Conservation (phyloP, 257 asterid genomes). For the Lavandula angustifolia region DNA sequence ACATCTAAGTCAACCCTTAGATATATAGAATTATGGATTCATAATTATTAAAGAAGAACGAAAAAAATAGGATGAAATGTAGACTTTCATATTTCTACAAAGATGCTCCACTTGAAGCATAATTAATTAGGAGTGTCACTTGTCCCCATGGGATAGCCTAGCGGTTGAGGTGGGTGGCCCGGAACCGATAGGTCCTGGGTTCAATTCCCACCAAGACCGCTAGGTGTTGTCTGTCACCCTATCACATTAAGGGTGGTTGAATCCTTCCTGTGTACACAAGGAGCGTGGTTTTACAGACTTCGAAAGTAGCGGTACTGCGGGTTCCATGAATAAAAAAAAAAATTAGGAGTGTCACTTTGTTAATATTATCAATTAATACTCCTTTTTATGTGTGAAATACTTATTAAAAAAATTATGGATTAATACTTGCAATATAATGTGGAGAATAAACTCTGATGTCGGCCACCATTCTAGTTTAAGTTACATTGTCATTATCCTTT, state of each 20-base stretch:
- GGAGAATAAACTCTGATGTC: slow-evolving; percentile 28
- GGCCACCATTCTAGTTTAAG: slow-evolving; percentile 5
- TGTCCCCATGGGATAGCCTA: no score
- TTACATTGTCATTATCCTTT: slow-evolving; percentile 3
- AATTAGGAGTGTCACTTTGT: slow-evolving; percentile 30
- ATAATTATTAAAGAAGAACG: no score
- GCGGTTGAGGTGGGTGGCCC: no score
- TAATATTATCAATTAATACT: slow-evolving; percentile 37
- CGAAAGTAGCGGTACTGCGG: no score
- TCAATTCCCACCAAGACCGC: no score
- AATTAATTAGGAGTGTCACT: not conserved
- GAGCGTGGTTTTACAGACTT: no score
- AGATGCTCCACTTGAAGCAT: slow-evolving; percentile 30
- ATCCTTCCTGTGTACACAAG: no score
- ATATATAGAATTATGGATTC: not conserved
- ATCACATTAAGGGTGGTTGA: no score
- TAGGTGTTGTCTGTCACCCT: no score
- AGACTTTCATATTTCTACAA: slow-evolving; percentile 26
- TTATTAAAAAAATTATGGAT: slow-evolving; percentile 20
- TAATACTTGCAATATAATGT: slow-evolving; percentile 12
- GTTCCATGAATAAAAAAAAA: no score
- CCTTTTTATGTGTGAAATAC: slow-evolving; percentile 35
- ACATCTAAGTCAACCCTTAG: slow-evolving; percentile 29
- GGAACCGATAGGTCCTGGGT: no score
- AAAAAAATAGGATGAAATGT: no score